Evolutionary conservation across 2,329 filamentous ascomycete species (phyloP).

Genomic region (Diaporthe capsici): DNA sequence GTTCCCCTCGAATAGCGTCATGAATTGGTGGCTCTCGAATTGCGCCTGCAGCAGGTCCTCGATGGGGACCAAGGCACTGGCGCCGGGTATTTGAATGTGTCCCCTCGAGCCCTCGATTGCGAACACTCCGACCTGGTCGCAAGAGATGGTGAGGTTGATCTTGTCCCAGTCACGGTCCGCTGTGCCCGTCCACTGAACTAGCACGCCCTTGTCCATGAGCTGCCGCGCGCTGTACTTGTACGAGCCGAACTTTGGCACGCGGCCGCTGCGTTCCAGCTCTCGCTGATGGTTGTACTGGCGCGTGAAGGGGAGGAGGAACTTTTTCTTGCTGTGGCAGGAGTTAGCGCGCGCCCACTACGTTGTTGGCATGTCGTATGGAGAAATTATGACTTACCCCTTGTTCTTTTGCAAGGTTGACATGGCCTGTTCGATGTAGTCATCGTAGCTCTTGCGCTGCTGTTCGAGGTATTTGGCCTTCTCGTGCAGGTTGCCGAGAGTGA

Average conservation of each 20-base stretch:
- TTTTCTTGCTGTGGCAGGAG: conserved; percentile 76
- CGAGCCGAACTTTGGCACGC: conserved; percentile 96
- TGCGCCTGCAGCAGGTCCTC: conserved; percentile 96
- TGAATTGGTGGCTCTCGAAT: conserved; percentile 96
- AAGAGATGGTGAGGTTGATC: conserved; percentile 93
- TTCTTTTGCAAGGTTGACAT: conserved; percentile 98
- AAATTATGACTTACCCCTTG: conserved; percentile 75
- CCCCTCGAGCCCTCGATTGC: conserved; percentile 91
- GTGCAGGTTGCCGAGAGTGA: conserved; percentile 81
- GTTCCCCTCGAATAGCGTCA: conserved; percentile 90
- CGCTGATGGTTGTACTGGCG: conserved; percentile 99
- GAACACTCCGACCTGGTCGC: conserved; percentile 95
- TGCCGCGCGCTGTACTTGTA: conserved; percentile 96
- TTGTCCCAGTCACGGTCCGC: conserved; percentile 88
- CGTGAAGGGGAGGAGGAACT: conserved; percentile 95
- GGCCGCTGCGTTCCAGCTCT: conserved; percentile 91
- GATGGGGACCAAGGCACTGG: conserved; percentile 88
- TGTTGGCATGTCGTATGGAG: background rate
- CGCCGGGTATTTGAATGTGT: conserved; percentile 95
- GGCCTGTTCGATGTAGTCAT: conserved; percentile 98
- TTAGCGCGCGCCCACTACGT: conserved; percentile 44
- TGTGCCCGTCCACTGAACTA: conserved; percentile 92
- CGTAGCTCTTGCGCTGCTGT: conserved; percentile 96
- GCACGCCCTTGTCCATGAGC: conserved; percentile 91
- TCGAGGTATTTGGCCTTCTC: conserved; percentile 94